phyloP scores from a whole-genome alignment of 2,329 filamentous ascomycete genomes.

The Ophiostoma tasmaniense region DNA sequence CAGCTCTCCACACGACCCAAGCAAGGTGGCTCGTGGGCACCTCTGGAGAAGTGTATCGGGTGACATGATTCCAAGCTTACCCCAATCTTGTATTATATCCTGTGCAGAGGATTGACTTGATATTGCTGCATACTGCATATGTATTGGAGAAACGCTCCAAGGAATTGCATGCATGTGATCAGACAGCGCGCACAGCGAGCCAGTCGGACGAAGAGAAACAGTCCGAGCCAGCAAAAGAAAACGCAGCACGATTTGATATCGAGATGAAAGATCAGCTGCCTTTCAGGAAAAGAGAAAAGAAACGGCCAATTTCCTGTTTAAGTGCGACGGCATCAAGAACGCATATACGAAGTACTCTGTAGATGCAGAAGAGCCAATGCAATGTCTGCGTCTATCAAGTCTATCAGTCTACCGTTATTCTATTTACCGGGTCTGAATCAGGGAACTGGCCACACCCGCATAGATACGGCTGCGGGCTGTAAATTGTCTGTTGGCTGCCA shows the following conservation, averaged over 20 bases:
- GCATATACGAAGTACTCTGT: background rate
- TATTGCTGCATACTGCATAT: background rate
- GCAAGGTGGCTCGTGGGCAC: background rate
- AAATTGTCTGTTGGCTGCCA: background rate
- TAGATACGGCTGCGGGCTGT: background rate
- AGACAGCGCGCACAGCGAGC: background rate
- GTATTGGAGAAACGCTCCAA: background rate
- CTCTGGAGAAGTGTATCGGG: background rate
- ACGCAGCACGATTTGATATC: background rate
- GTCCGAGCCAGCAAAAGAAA: background rate
- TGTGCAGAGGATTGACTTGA: background rate
- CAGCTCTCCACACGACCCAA: background rate
- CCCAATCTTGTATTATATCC: background rate
- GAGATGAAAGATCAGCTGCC: background rate
- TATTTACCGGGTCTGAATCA: background rate
- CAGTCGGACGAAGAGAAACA: background rate
- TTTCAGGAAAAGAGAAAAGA: background rate
- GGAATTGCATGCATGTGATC: background rate
- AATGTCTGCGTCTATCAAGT: background rate
- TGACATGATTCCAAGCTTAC: conserved; percentile 1
- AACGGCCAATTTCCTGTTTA: background rate
- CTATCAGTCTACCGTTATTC: background rate
- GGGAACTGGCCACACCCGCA: background rate
- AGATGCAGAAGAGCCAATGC: background rate
- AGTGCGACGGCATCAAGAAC: background rate